Base-by-base conservation (phyloP, 164 flowering plant species). In the Stephania cephalantha region DNA sequence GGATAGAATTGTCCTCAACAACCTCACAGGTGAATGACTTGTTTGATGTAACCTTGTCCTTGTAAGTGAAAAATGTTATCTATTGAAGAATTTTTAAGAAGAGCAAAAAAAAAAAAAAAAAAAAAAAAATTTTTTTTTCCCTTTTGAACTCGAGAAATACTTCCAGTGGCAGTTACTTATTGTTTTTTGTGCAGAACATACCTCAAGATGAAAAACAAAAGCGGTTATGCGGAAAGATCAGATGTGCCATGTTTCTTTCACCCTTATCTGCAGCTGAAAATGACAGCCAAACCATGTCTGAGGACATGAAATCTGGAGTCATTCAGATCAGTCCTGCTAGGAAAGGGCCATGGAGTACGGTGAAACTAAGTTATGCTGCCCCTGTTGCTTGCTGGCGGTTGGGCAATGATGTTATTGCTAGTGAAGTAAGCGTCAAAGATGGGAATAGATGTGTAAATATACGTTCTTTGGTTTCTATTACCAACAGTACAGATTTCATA, bases 311-410 rank as follows among this genome's bases (percentile, higher is more conserved):
- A 78, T 84, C 88, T 84, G 93, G 97, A 75, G 82, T 81, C 72
- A 85, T 95, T 80, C 98, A 92, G 81, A 91, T 95, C 31, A 92
- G 98, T 81, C 98, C 98, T 70, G 79, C 87, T 53, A 84, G 75
- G 76, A 89, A 85, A 75, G 99, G 99, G 17, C 98, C 99, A 73
- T 95, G 99, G 99, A 92, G 97, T 63, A 85, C 89, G 20, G 90
- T 93, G 70, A 88, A 89, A 85, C 80, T 95, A 71, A 93, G 92
- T 77, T 95, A 95, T 88, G 94, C 96, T 84, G 89, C 99, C 70
- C 95, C 91, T 73, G 92, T 94, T 82, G 96, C 97, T 78, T 93
- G 97, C 80, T 95, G 98, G 97, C 84, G 92, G 64, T 76, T 95
- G 17, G 98, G 98, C 52, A 88, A 88, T 85, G 90, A 86, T 85